phyloP scores from a whole-genome alignment of 345 rosid species.

The Hevea brasiliensis region DNA sequence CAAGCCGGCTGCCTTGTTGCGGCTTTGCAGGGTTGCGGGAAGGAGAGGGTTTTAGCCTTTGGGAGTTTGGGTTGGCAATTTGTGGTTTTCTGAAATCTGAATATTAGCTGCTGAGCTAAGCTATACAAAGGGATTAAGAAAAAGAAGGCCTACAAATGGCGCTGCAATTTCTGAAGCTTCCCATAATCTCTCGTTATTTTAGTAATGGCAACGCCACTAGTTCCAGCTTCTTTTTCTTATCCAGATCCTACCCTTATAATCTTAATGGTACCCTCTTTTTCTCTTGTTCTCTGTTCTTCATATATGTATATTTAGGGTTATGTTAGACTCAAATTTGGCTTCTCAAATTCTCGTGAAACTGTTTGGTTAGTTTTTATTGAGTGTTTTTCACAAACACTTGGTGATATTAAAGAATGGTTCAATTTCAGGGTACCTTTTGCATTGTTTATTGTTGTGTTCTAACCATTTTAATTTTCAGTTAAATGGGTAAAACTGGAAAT shows the following conservation, averaged over 20 bases:
- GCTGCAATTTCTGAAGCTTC: conserved; percentile 41
- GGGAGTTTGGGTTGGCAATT: no score
- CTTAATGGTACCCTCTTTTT: conserved; percentile 26
- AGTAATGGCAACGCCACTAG: background rate
- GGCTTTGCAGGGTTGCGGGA: background rate
- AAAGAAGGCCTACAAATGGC: conserved; percentile 35
- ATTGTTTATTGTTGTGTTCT: background rate
- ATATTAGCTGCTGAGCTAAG: background rate
- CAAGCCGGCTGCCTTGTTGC: background rate
- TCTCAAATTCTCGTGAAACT: background rate
- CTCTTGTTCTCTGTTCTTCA: background rate
- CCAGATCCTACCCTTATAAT: conserved; percentile 36
- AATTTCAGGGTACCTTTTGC: background rate
- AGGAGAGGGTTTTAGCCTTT: background rate
- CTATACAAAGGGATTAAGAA: no score
- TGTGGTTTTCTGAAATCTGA: background rate
- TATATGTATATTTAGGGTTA: no score
- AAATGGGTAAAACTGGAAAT: conserved; percentile 39
- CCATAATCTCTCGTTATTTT: conserved; percentile 34
- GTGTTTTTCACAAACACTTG: conserved; percentile 36
- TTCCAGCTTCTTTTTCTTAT: conserved; percentile 30
- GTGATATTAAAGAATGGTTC: background rate
- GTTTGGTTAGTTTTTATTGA: background rate
- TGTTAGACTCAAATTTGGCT: background rate
- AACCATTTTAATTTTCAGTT: conserved; percentile 33